Evolutionary conservation across 139 green algal genomes (phyloP).

Genomic region (Tetraselmis chui): DNA sequence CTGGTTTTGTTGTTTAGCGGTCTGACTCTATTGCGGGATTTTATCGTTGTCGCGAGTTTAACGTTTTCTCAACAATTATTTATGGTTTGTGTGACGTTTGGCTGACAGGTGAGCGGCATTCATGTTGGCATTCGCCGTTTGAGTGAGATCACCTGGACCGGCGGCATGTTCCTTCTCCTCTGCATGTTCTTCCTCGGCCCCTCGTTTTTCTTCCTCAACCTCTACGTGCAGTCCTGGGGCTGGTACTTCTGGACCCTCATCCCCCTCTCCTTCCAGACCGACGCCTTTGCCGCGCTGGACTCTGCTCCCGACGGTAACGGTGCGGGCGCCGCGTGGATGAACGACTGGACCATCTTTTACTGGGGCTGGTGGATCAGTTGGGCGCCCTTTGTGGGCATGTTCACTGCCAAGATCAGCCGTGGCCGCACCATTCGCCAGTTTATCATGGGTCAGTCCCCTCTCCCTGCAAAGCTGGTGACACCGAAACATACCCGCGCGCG

Average conservation of each 20-base stretch:
- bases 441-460: slow-evolving; percentile 2
- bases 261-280: slow-evolving; percentile 1
- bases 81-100: too few relatives aligned
- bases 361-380: slow-evolving; percentile 35
- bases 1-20: too few relatives aligned
- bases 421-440: slow-evolving; percentile 25
- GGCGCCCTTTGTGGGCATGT: slow-evolving; percentile 34
- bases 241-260: slow-evolving; percentile 22
- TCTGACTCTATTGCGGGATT: slow-evolving; percentile 1
- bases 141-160: slow-evolving; percentile 12
- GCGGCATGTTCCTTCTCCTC: slow-evolving; percentile 16
- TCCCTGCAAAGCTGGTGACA: background rate
- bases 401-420: slow-evolving; percentile 30
- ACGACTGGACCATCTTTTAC: slow-evolving; percentile 35
- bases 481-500: background rate
- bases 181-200: slow-evolving; percentile 12
- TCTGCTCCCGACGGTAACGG: background rate
- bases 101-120: background rate
- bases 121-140: slow-evolving; percentile 6
- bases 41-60: slow-evolving; percentile 8
- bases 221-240: slow-evolving; percentile 14
- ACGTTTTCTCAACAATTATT: too few relatives aligned
- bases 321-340: slow-evolving; percentile 5
- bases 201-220: slow-evolving; percentile 24
- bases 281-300: background rate